A percentile compares a stretch with the other conserved stretches of the same genome.
These are phyloP conservation scores for Fulvia fulva DNA, from an alignment of 2,329 filamentous ascomycete genomes.

Conservation along the genomic window DNA sequence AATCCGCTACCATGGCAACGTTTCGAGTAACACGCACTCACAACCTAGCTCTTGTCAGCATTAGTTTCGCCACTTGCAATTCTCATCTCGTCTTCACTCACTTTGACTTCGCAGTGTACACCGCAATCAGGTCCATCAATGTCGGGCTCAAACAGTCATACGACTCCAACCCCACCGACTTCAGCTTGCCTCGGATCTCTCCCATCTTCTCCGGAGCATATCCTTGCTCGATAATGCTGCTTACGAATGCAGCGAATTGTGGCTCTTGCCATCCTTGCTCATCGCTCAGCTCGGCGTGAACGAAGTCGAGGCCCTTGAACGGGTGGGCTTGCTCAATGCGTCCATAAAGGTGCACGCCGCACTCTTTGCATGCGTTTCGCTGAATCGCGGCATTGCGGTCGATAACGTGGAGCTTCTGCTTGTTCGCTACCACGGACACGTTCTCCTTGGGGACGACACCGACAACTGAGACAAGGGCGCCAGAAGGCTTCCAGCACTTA, in stretches of 20 bases:
- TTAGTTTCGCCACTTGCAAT: not conserved
- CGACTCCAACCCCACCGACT: conserved; percentile 53
- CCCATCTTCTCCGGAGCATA: conserved; percentile 54
- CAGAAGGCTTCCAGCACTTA: conserved; percentile 66
- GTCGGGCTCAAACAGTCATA: conserved; percentile 61
- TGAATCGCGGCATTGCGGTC: conserved; percentile 57
- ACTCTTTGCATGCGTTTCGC: conserved; percentile 58
- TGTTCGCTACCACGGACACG: conserved; percentile 55
- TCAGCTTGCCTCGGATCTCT: conserved; percentile 53
- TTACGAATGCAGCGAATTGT: conserved; percentile 66
- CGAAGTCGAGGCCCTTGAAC: conserved; percentile 67
- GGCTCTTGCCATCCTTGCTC: conserved; percentile 67
- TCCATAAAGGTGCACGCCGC: conserved; percentile 60
- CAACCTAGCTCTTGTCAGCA: not conserved
- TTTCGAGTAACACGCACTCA: not conserved
- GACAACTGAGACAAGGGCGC: conserved; percentile 61
- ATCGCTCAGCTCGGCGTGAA: conserved; percentile 60
- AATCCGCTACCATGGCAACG: too few species aligned
- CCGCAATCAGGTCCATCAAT: conserved; percentile 54
- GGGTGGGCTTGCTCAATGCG: conserved; percentile 62
- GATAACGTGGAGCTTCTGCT: conserved; percentile 54
- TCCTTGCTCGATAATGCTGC: conserved; percentile 65
- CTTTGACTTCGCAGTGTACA: conserved; percentile 23
- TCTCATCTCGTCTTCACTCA: conserved; percentile 5
- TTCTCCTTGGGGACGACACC: conserved; percentile 57